Percentiles rank a stretch among this genome's conserved stretches.
These are phyloP conservation scores for Paramecium tetraurelia DNA, from an alignment of 73 alveolate species.

Conservation along the genomic window DNA sequence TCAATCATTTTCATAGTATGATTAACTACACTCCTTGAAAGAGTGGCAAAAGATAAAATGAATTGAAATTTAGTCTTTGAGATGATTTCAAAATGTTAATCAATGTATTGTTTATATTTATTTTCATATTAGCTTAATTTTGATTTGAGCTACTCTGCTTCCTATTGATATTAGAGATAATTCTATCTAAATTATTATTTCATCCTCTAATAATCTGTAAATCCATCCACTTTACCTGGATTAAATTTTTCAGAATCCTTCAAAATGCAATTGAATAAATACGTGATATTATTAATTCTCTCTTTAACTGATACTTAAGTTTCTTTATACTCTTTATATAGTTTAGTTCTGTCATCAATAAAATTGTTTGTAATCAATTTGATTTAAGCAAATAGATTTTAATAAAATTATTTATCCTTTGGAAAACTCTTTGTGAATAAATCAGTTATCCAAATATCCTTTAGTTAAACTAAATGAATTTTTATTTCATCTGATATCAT, in stretches of 20 bases:
- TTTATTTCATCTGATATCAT: background rate
- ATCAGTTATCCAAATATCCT: background rate
- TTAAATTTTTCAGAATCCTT: slow-evolving; percentile 8
- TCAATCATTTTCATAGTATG: background rate
- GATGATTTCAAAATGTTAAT: background rate
- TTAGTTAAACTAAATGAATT: background rate
- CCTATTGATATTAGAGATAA: background rate
- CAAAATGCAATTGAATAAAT: background rate
- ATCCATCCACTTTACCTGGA: background rate
- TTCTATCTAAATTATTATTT: background rate
- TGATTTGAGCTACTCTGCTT: background rate
- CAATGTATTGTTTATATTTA: background rate
- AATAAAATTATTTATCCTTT: background rate
- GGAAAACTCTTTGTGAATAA: background rate
- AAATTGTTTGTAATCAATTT: background rate
- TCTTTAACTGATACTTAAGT: background rate
- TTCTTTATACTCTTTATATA: background rate
- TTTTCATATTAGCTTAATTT: background rate
- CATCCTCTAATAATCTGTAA: background rate
- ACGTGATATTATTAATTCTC: background rate
- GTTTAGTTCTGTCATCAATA: background rate
- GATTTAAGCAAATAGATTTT: background rate
- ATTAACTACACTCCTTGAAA: background rate
- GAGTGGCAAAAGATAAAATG: background rate
- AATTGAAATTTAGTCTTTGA: background rate